Percentiles rank a stretch among this genome's conserved stretches.
Evolutionary conservation across 306 rosid species (phyloP).

Genomic region (Oxytropis ochrocephala): DNA sequence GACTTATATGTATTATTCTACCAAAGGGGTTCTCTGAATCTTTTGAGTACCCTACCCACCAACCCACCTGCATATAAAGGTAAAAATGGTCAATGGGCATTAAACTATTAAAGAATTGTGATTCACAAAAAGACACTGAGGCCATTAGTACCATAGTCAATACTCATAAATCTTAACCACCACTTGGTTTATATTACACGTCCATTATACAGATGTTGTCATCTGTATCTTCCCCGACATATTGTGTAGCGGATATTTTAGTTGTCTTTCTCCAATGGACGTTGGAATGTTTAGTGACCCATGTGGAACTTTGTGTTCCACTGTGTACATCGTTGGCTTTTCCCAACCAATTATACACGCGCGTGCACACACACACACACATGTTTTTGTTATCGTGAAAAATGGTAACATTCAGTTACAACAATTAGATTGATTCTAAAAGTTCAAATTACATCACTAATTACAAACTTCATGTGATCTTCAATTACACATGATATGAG

Average conservation of each 20-base stretch:
- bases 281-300: neutral
- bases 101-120: neutral
- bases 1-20: slow-evolving; percentile 73
- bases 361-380: too few relatives aligned
- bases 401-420: neutral
- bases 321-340: neutral
- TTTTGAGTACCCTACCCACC: slow-evolving; percentile 98
- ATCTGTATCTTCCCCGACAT: neutral
- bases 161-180: neutral
- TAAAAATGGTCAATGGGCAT: slow-evolving; percentile 18
- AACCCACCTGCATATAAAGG: slow-evolving; percentile 68
- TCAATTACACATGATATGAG: neutral
- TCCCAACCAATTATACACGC: neutral
- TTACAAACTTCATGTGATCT: neutral
- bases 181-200: neutral
- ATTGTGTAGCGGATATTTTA: neutral
- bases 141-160: slow-evolving; percentile 6
- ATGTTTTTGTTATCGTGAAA: neutral
- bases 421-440: neutral
- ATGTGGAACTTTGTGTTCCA: neutral
- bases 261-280: neutral
- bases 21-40: slow-evolving; percentile 89
- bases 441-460: neutral
- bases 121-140: slow-evolving; percentile 6
- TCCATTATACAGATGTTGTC: neutral